Base-by-base conservation (phyloP, 2,329 filamentous ascomycete genomes). In the Apiospora sp. region DNA sequence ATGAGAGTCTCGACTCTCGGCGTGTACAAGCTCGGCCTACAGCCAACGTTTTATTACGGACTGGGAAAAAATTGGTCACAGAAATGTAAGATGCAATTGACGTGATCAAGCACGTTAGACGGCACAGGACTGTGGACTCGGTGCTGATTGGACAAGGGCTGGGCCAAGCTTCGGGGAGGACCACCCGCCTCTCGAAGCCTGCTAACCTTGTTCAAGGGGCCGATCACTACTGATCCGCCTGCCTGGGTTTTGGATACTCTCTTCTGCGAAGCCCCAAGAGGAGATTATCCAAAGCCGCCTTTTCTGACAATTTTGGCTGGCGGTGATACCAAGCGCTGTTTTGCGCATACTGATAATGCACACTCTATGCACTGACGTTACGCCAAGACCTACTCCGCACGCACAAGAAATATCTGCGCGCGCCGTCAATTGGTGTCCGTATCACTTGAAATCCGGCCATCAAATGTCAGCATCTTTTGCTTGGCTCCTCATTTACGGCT, bases 31-130 rank as follows among this genome's bases (percentile, higher is more conserved):
- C 51, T 30, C 4, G 16, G 2, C 27, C 27, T 34, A 58, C 14
- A 27, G 27, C 51, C 27, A 19, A 10, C 16, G 51, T 58, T 22
- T 3, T 34, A 27, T 34, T 58, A 30, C 51, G 6, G 27, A 7
- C 24, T 27, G 51, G n/a, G 13, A 37, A 61, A 61, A 22, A n/a
- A n/a, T 37, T 61, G 54, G 30, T 61, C 30, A 61, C 16, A 7
- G 7, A 61, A 61, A 61, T 64, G 19, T 4, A 64, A 64, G 34
- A 64, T 41, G 58, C 58, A 37, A 64, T 64, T 24, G 34, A 61
- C 58, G 19, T 8, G 19, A 64, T 64, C 30, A 64, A 64, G 58
- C 58, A 64, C 58, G 34, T 64, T 64, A 64, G 54, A 22, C 16
- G 8, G 54, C 54, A 4, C 54, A 61, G 54, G 19, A 2, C 30